Percentiles rank a stretch among this genome's conserved stretches.
These are phyloP conservation scores for Allantophomopsis lycopodina DNA, from an alignment of 2,329 filamentous ascomycete species.

Conservation along the genomic window DNA sequence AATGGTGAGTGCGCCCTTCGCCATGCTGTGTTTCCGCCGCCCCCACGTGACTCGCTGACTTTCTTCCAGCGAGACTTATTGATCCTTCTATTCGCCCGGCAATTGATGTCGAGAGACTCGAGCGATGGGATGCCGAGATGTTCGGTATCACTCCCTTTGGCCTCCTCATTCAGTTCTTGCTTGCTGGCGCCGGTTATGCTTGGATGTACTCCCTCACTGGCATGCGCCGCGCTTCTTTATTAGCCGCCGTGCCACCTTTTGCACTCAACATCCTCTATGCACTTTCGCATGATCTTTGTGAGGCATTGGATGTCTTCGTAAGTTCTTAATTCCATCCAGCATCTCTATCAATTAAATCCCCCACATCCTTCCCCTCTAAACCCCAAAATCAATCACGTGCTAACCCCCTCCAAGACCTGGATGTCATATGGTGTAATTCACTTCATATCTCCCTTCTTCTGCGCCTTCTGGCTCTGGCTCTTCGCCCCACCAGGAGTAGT, in stretches of 20 bases:
- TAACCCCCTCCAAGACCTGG: conserved; percentile 47
- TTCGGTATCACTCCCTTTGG: conserved; percentile 11
- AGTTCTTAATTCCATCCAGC: too few species aligned
- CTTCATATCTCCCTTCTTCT: conserved; percentile 72
- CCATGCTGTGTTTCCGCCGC: not conserved
- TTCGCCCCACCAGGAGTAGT: conserved; percentile 75
- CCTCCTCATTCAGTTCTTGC: conserved; percentile 9
- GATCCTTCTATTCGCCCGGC: conserved; percentile 12
- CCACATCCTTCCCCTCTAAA: conserved; percentile 19
- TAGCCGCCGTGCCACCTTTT: conserved; percentile 12
- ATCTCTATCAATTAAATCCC: too few species aligned
- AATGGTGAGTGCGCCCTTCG: conserved; percentile 8
- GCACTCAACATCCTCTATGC: conserved; percentile 68
- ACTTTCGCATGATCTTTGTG: conserved; percentile 51
- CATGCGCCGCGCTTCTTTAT: conserved; percentile 10
- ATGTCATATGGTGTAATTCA: conserved; percentile 87
- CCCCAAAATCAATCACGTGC: conserved; percentile 50
- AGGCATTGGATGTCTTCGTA: too few species aligned
- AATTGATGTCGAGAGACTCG: conserved; percentile 13
- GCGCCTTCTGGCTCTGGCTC: conserved; percentile 67
- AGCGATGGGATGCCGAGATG: conserved; percentile 9
- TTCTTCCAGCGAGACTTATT: conserved; percentile 11
- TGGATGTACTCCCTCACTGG: conserved; percentile 15
- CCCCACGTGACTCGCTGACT: conserved; percentile 1
- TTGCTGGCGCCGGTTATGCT: conserved; percentile 9